phyloP scores from a whole-genome alignment of 306 rosid species.

The Glycine latifolia region DNA sequence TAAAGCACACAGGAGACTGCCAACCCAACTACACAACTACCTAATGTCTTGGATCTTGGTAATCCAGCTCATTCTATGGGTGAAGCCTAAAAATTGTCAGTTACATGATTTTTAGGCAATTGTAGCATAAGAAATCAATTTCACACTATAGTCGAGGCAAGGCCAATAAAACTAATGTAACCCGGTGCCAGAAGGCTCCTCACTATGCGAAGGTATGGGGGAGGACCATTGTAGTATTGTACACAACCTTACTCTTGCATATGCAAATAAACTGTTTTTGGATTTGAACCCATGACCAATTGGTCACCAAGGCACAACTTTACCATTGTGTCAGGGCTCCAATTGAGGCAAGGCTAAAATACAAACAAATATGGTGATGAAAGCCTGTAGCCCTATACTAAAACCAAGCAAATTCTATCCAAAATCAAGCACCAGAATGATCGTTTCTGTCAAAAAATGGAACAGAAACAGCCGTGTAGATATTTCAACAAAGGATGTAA shows the following conservation, averaged over 20 bases:
- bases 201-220: too few species aligned
- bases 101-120: slow-evolving; percentile 23
- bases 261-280: too few species aligned
- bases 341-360: too few species aligned
- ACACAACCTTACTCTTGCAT: too few species aligned
- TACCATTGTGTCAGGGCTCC: too few species aligned
- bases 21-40: slow-evolving; percentile 42
- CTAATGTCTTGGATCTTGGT: slow-evolving; percentile 46
- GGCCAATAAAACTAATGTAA: too few species aligned
- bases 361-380: background rate
- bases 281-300: too few species aligned
- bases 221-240: too few species aligned
- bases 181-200: too few species aligned
- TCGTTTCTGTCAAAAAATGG: slow-evolving; percentile 23
- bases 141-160: too few species aligned
- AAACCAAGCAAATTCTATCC: slow-evolving; percentile 15
- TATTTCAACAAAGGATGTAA: background rate
- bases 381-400: background rate
- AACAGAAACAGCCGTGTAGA: background rate
- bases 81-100: slow-evolving; percentile 32
- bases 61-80: slow-evolving; percentile 33
- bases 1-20: slow-evolving; percentile 50
- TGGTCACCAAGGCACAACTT: too few species aligned
- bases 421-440: slow-evolving; percentile 11
- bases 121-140: background rate